These are phyloP conservation scores for Fusarium odoratissimum DNA, from an alignment of 2,329 filamentous ascomycete species.

Conservation along the genomic window DNA sequence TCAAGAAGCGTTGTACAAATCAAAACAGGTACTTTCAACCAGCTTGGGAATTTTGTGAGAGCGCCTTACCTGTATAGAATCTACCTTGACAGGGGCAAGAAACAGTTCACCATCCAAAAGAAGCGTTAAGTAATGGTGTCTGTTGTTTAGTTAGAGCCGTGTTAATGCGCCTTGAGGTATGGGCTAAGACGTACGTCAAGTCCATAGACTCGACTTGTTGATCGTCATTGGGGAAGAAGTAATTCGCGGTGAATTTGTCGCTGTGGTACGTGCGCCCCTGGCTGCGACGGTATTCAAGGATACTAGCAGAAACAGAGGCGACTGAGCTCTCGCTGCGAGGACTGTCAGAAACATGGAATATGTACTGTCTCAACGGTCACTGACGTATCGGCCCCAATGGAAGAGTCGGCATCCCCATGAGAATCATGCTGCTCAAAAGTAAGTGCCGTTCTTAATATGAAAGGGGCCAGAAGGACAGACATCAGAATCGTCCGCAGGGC, in stretches of 20 bases:
- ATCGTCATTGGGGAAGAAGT: neutral
- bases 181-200: fast-evolving
- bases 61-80: neutral
- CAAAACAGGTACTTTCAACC: fast-evolving
- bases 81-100: neutral
- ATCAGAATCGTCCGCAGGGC: neutral
- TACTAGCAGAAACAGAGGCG: neutral
- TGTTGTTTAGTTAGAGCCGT: fast-evolving
- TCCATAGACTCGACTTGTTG: slow-evolving; percentile 5
- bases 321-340: neutral
- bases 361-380: fast-evolving
- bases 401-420: neutral
- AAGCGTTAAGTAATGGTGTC: slow-evolving; percentile 1
- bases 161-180: fast-evolving
- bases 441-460: fast-evolving
- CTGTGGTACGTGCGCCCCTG: slow-evolving; percentile 1
- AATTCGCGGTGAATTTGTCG: neutral
- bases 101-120: neutral
- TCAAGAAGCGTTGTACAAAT: fast-evolving
- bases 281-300: neutral
- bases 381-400: neutral
- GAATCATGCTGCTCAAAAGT: neutral
- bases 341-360: fast-evolving
- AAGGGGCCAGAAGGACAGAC: fast-evolving
- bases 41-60: fast-evolving